Conservation (phyloP, 2,329 filamentous ascomycete species). For the Fusarium oxysporum region DNA sequence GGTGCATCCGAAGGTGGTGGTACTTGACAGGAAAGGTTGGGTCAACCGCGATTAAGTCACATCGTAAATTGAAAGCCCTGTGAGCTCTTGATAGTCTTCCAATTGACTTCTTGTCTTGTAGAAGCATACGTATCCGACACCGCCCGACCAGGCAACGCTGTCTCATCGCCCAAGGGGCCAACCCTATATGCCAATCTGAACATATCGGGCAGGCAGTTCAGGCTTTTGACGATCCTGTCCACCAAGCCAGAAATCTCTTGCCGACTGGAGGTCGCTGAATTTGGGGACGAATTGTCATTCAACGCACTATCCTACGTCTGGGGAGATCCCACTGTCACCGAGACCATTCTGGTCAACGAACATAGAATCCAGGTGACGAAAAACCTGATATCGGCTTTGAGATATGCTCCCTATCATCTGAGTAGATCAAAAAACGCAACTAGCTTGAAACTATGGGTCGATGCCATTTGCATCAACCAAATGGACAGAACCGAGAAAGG, state of each 20-base stretch:
- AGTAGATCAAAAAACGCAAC: neutral
- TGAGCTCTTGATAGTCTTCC: no score
- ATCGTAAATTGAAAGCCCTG: no score
- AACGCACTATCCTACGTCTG: slow-evolving; percentile 16
- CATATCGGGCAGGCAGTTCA: neutral
- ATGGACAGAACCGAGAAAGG: neutral
- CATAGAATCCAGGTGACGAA: neutral
- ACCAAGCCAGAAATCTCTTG: slow-evolving; percentile 4
- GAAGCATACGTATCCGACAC: neutral
- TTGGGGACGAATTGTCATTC: neutral
- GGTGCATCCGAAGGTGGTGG: no score
- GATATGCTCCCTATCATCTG: neutral
- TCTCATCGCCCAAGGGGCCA: neutral
- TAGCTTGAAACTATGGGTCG: neutral
- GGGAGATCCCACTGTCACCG: neutral
- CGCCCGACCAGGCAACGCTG: no score
- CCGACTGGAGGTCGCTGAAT: neutral
- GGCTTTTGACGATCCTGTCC: neutral
- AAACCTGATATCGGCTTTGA: neutral
- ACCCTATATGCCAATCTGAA: neutral
- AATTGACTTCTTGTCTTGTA: no score
- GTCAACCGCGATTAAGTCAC: no score
- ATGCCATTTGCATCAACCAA: slow-evolving; percentile 13
- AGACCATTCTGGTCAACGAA: neutral
- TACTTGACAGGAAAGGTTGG: no score